Conservation (phyloP, 108 stramenopile species). For the Seminavis robusta region DNA sequence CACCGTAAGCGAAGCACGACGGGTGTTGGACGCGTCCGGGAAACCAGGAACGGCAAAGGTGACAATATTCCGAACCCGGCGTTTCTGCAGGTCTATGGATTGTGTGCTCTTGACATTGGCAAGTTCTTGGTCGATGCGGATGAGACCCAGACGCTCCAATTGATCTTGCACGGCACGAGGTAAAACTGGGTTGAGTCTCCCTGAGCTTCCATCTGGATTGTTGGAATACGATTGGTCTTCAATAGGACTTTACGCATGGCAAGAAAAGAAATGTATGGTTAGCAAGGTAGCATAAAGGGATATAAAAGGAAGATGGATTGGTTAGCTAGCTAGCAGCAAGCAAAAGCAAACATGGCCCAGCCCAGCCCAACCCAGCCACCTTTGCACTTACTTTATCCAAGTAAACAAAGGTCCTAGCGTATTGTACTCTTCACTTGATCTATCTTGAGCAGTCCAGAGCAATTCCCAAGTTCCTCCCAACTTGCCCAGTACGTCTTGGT, state of each 20-base stretch:
- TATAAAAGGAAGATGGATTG: neutral
- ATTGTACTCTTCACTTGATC: conserved; percentile 23
- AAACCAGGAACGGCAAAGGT: conserved; percentile 30
- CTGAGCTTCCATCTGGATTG: conserved; percentile 58
- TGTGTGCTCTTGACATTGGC: conserved; percentile 46
- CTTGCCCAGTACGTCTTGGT: conserved; percentile 43
- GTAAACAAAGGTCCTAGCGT: conserved; percentile 22
- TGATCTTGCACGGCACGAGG: conserved; percentile 60
- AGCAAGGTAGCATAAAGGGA: neutral
- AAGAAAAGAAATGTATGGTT: neutral
- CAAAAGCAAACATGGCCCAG: neutral
- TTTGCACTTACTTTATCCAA: conserved; percentile 50
- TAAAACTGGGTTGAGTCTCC: conserved; percentile 65
- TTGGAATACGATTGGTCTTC: conserved; percentile 87
- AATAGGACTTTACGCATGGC: conserved; percentile 34
- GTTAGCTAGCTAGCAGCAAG: neutral
- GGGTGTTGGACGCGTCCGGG: conserved; percentile 5
- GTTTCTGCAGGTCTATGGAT: conserved; percentile 61
- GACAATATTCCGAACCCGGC: conserved; percentile 70
- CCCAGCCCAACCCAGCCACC: neutral
- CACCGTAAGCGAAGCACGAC: conserved; percentile 45
- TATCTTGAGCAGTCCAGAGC: conserved; percentile 82
- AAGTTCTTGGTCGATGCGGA: conserved; percentile 4
- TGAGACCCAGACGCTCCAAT: conserved; percentile 62
- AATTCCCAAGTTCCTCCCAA: conserved; percentile 77